Evolutionary conservation across 2,329 filamentous ascomycete genomes (phyloP).

Genomic region (Alternaria consortialis): DNA sequence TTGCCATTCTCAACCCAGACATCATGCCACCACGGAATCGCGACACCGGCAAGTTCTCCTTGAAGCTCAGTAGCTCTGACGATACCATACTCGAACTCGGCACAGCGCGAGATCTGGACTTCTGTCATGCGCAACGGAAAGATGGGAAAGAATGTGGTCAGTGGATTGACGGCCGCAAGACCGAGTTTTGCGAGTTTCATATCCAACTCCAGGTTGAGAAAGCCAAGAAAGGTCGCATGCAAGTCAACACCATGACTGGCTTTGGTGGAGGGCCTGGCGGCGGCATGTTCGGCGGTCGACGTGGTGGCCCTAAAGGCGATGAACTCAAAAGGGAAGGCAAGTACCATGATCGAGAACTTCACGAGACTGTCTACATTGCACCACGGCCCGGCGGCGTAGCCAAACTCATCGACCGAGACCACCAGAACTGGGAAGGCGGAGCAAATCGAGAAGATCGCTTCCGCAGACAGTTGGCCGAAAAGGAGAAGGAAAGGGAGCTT

Average conservation of each 20-base stretch:
- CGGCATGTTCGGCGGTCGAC: constrained; percentile 44
- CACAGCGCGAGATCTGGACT: constrained; percentile 82
- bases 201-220: constrained; percentile 82
- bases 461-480: constrained; percentile 69
- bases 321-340: constrained; percentile 46
- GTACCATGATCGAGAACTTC: constrained; percentile 67
- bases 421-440: constrained; percentile 55
- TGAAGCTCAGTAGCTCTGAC: constrained; percentile 84
- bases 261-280: constrained; percentile 48
- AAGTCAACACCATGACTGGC: constrained; percentile 76
- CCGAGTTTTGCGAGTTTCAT: constrained; percentile 92
- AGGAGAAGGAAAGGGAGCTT: constrained; percentile 77
- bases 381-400: constrained; percentile 61
- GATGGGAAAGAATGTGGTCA: constrained; percentile 81
- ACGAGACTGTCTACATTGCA: constrained; percentile 59
- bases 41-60: constrained; percentile 83
- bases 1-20: constrained; percentile 90
- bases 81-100: constrained; percentile 94
- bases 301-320: constrained; percentile 34
- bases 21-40: constrained; percentile 86
- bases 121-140: constrained; percentile 84
- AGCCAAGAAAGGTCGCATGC: constrained; percentile 73
- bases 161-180: constrained; percentile 90
- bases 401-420: constrained; percentile 70
- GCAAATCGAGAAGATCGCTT: constrained; percentile 72